Conservation (phyloP, 306 rosid species). For the Carpinus viminea region DNA sequence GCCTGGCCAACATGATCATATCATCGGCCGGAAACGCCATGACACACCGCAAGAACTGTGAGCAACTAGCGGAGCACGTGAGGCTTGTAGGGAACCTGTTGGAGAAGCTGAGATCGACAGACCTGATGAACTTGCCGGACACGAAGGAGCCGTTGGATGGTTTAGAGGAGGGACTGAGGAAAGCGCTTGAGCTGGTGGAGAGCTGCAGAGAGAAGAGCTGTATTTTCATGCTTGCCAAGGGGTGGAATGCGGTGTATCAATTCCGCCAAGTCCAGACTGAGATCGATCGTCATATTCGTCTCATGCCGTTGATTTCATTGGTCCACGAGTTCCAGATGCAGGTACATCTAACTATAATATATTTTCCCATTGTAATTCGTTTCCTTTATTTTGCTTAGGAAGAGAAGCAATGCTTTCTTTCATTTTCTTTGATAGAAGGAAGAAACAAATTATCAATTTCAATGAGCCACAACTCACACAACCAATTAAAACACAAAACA, state of each 20-base stretch:
- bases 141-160: constrained; percentile 39
- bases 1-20: constrained; percentile 21
- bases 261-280: constrained; percentile 43
- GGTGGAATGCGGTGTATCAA: constrained; percentile 40
- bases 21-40: constrained; percentile 28
- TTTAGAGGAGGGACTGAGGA: constrained; percentile 29
- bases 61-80: constrained; percentile 37
- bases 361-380: too few relatives aligned
- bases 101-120: constrained; percentile 33
- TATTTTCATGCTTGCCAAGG: constrained; percentile 46
- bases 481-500: too few relatives aligned
- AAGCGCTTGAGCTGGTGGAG: constrained; percentile 32
- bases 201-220: constrained; percentile 43
- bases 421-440: too few relatives aligned
- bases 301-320: constrained; percentile 40
- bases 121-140: constrained; percentile 30
- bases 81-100: constrained; percentile 29
- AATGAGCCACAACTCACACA: too few relatives aligned
- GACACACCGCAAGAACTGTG: constrained; percentile 39
- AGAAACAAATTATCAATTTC: too few relatives aligned
- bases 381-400: too few relatives aligned
- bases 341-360: constrained; percentile 16
- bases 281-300: constrained; percentile 38
- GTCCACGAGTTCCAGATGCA: constrained; percentile 37
- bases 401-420: too few relatives aligned